phyloP scores from a whole-genome alignment of 2,329 filamentous ascomycete species.

The Coniochaeta sp. region DNA sequence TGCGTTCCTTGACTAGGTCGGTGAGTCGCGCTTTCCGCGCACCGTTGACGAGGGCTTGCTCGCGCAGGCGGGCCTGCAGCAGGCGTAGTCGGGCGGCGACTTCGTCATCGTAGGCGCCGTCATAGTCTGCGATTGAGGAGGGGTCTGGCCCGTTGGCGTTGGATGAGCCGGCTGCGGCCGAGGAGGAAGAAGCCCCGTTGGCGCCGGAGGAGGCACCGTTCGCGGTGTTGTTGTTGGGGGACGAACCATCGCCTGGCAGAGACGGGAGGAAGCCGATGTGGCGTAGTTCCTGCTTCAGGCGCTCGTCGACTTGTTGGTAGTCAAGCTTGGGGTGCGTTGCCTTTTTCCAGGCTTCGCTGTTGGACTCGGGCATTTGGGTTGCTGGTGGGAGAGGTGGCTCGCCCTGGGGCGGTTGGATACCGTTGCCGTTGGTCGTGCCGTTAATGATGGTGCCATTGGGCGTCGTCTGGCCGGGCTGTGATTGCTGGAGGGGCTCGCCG shows the following conservation, averaged over 20 bases:
- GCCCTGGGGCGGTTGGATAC: conserved; percentile 6
- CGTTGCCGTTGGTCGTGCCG: conserved; percentile 18
- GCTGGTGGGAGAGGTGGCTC: conserved; percentile 54
- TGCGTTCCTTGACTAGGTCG: conserved; percentile 82
- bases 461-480: conserved; percentile 1
- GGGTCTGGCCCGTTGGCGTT: conserved; percentile 17
- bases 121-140: conserved; percentile 58
- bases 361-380: conserved; percentile 71
- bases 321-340: conserved; percentile 69
- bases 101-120: conserved; percentile 87
- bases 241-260: conserved; percentile 14
- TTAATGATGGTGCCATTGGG: conserved; percentile 11
- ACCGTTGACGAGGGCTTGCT: conserved; percentile 81
- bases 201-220: conserved; percentile 1
- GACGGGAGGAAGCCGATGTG: conserved; percentile 79
- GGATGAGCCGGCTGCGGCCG: conserved; percentile 1
- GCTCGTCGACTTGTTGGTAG: conserved; percentile 80
- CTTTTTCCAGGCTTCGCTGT: conserved; percentile 71
- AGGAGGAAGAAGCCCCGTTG: background rate
- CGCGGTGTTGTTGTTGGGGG: conserved; percentile 8
- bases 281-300: conserved; percentile 81
- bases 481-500: conserved; percentile 5
- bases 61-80: conserved; percentile 73
- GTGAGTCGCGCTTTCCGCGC: conserved; percentile 81
- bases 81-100: conserved; percentile 83